These are phyloP conservation scores for Rhodomyrtus psidioides DNA, from an alignment of 441 rosid species.

Conservation along the genomic window DNA sequence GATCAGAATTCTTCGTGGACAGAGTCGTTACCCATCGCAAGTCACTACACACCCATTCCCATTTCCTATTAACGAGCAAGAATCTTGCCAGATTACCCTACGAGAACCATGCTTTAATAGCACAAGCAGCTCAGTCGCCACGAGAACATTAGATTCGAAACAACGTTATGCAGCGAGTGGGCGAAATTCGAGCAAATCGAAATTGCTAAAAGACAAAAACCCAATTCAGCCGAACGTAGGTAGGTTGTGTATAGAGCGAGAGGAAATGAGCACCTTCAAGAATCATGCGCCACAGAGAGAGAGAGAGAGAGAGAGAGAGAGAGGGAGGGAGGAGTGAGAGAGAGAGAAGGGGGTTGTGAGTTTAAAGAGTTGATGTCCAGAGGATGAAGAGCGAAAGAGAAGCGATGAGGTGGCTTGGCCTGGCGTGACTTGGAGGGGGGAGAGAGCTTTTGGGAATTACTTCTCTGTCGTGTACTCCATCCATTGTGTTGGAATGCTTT, in stretches of 20 bases:
- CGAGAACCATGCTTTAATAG: background rate
- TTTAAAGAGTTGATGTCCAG: background rate
- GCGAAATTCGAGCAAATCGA: background rate
- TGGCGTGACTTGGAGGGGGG: background rate
- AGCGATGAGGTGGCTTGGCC: background rate
- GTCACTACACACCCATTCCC: background rate
- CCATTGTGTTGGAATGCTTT: background rate
- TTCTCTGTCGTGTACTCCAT: background rate
- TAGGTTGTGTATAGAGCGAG: background rate
- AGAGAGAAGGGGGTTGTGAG: background rate
- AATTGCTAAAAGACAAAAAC: background rate
- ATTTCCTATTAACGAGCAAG: background rate
- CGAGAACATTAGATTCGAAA: background rate
- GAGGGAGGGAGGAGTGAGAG: background rate
- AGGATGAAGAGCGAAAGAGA: background rate
- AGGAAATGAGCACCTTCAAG: background rate
- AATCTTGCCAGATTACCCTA: background rate
- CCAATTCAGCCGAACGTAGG: background rate
- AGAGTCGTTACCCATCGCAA: background rate
- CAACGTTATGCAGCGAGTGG: background rate
- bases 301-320: background rate
- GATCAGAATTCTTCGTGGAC: background rate
- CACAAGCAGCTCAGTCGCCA: background rate
- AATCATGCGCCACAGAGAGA: background rate
- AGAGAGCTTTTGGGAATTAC: background rate